Percentiles rank a stretch among this genome's conserved stretches.
Conservation (phyloP, 2,329 filamentous ascomycete species). For the Chlorencoelia australis region DNA sequence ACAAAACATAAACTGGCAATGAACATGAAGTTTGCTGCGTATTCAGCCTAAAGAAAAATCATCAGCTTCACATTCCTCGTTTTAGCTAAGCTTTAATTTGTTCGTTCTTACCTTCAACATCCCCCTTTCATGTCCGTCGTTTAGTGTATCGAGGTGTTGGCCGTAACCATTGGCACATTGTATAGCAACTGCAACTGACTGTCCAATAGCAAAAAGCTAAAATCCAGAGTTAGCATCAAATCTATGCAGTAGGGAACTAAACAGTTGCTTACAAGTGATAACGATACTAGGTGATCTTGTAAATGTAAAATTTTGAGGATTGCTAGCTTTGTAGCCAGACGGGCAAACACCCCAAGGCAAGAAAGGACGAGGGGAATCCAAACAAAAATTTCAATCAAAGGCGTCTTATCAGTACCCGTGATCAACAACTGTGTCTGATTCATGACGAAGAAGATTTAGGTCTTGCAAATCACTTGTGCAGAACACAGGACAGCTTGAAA, state of each 20-base stretch:
- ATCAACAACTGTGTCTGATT: slow-evolving; percentile 1
- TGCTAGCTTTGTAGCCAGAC: neutral
- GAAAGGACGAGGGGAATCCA: slow-evolving; percentile 1
- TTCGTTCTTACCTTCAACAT: slow-evolving; percentile 4
- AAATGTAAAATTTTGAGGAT: neutral
- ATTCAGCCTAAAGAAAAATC: neutral
- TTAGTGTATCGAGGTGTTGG: neutral
- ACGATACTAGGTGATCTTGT: neutral
- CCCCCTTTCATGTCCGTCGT: neutral
- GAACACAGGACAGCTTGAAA: too few relatives aligned
- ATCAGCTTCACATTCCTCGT: too few relatives aligned
- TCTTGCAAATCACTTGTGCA: too few relatives aligned
- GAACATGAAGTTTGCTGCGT: neutral
- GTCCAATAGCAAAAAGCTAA: slow-evolving; percentile 1
- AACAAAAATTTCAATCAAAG: neutral
- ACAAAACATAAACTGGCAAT: slow-evolving; percentile 3
- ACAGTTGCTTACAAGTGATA: neutral
- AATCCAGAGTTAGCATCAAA: too few relatives aligned
- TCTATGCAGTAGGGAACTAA: too few relatives aligned
- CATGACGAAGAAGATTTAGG: neutral
- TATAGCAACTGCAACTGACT: slow-evolving; percentile 3
- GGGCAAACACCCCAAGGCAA: neutral
- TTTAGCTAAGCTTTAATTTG: too few relatives aligned
- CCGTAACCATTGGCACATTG: slow-evolving; percentile 6
- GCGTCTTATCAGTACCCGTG: neutral